Evolutionary conservation across 1,284 basidiomycete genomes (phyloP), one percentile per base, ranked within the genome.

Genomic region (Volvariella volvacea): DNA sequence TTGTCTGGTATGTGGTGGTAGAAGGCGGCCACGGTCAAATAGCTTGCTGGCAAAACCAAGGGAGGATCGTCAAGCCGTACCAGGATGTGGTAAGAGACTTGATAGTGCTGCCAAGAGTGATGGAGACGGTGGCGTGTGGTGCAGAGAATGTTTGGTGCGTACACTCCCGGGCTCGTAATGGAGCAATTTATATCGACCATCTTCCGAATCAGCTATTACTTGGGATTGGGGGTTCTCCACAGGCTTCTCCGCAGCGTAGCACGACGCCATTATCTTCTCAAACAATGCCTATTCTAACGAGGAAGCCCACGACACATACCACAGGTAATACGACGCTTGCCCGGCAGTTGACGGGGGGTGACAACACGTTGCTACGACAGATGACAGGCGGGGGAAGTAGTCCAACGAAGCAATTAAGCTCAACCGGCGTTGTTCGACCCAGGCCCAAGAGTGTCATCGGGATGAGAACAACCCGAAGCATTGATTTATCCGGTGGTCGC

Each of bases 61-160:
- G 15, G 34, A 36, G 8, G n/a, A 31, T 9, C 30, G 30, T n/a
- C n/a, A 9, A 39, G 73, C 70, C 31, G 73, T 75, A 48, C 79
- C 85, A 9, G 87, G 88, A 6, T 91, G 88, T 55, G 83, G 85
- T 10, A 90, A 90, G 66, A 79, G 75, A 52, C 61, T 91, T 17
- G 88, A 91, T 57, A 86, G 83, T 52, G 86, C 80, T 15, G 88
- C 88, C n/a, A 90, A 86, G 63, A 73, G 67, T 19, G 83, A 83
- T 56, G 65, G 63, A 12, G 76, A 82, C 36, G 83, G 84, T 2
- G 73, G 76, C 6, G 76, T 89, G 21, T 90, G 86, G 83, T 91
- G 88, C 60, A 71, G 87, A 51, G 86, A 88, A 60, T 91, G 88
- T 60, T 66, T 82, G 57, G 88, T 90, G 57, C 63, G 75, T 63